These are phyloP conservation scores for Fistulinella prunicolor DNA, from an alignment of 768 basidiomycete species.

Conservation along the genomic window DNA sequence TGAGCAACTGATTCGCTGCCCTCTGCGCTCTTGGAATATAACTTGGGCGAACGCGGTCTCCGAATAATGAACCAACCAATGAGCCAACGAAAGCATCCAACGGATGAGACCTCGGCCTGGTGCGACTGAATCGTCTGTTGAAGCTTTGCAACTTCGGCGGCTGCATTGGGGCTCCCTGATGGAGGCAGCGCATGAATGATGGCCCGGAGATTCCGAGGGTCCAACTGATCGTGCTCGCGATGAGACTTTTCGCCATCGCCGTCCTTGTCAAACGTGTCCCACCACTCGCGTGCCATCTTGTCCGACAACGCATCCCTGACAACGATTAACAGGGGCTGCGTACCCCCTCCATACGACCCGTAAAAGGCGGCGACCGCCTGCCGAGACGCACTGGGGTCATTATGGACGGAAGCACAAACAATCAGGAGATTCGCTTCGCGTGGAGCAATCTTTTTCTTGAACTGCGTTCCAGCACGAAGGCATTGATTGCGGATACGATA, in stretches of 20 bases:
- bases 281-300: constrained; percentile 20
- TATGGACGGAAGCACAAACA: constrained; percentile 18
- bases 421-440: constrained; percentile 28
- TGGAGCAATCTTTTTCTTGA: constrained; percentile 21
- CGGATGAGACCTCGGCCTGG: constrained; percentile 17
- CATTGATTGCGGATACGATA: constrained; percentile 22
- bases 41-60: constrained; percentile 6
- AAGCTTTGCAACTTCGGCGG: constrained; percentile 7
- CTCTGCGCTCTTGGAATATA: background rate
- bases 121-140: constrained; percentile 20
- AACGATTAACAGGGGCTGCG: constrained; percentile 24
- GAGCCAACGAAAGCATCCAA: constrained; percentile 23
- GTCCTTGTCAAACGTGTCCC: constrained; percentile 12
- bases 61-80: too few species aligned
- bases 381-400: constrained; percentile 4
- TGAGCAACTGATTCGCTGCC: background rate
- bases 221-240: background rate
- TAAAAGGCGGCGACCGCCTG: constrained; percentile 16
- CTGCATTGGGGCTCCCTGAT: background rate
- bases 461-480: constrained; percentile 17
- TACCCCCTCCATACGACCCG: constrained; percentile 25
- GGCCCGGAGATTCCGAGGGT: constrained; percentile 10
- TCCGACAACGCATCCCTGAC: constrained; percentile 22
- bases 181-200: constrained; percentile 24
- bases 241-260: background rate